Percentiles rank a stretch among this genome's conserved stretches.
phyloP scores from a whole-genome alignment of 2,329 filamentous ascomycete genomes.

The Pleurostoma richardsiae region DNA sequence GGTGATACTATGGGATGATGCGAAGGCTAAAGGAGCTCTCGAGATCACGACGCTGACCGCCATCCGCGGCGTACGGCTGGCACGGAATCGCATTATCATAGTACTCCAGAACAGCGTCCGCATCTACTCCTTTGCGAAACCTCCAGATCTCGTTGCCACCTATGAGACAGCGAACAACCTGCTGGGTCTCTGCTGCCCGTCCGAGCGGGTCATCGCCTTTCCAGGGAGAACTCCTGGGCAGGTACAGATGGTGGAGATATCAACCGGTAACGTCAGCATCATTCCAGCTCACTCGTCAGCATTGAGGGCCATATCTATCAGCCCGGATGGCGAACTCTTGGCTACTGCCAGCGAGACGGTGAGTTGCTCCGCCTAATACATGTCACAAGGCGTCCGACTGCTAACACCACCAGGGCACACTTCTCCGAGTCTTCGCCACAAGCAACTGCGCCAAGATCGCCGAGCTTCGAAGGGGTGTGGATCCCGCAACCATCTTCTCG shows the following conservation, averaged over 20 bases:
- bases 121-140: conserved; percentile 73
- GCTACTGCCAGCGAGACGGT: conserved; percentile 85
- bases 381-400: neutral
- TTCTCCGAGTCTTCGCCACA: conserved; percentile 82
- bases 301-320: conserved; percentile 74
- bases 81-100: conserved; percentile 71
- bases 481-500: conserved; percentile 82
- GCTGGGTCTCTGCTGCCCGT: conserved; percentile 73
- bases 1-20: conserved; percentile 90
- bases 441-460: conserved; percentile 73
- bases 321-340: conserved; percentile 71
- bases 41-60: conserved; percentile 79
- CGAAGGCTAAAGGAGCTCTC: conserved; percentile 64
- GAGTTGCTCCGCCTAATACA: conserved; percentile 11
- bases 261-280: conserved; percentile 80
- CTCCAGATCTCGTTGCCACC: conserved; percentile 62
- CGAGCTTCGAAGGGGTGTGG: conserved; percentile 84
- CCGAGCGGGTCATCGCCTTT: conserved; percentile 69
- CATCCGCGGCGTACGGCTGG: conserved; percentile 74
- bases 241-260: conserved; percentile 78
- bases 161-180: conserved; percentile 87
- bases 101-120: conserved; percentile 77
- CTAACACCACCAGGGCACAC: conserved; percentile 57
- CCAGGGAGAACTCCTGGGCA: conserved; percentile 86
- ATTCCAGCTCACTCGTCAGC: conserved; percentile 83